A percentile compares a stretch with the other conserved stretches of the same genome.
Conservation (phyloP, 23 red algal species). For the Pyropia yezoensis region DNA sequence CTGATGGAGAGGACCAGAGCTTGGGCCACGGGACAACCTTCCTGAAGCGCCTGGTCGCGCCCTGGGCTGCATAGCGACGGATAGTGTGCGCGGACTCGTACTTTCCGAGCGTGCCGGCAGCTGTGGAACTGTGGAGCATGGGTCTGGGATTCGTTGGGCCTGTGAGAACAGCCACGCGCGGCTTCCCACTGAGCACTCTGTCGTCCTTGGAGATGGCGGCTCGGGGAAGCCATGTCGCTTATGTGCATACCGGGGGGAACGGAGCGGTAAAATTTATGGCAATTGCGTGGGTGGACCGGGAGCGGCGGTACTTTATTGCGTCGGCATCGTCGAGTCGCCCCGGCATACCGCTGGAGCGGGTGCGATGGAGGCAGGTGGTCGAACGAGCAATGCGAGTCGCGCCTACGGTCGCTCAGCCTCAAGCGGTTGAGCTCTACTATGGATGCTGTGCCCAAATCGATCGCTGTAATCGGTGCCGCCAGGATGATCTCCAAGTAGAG, state of each 20-base stretch:
- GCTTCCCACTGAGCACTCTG: conserved; percentile 4
- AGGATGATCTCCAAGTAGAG: conserved; percentile 16
- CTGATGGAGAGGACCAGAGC: neutral
- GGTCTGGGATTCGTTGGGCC: conserved; percentile 8
- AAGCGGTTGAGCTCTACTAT: neutral
- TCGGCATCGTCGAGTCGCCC: neutral
- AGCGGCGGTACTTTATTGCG: conserved; percentile 8
- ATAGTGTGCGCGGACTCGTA: conserved; percentile 8
- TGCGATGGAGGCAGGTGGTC: neutral
- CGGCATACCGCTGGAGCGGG: neutral
- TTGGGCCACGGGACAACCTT: conserved; percentile 4
- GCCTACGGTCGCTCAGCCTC: neutral
- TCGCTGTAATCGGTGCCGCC: conserved; percentile 23
- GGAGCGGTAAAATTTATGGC: conserved; percentile 8
- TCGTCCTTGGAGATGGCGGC: neutral
- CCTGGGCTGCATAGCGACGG: neutral
- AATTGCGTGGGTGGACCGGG: conserved; percentile 22
- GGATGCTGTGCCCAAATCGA: conserved; percentile 5
- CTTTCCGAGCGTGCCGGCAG: conserved; percentile 10
- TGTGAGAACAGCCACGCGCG: conserved; percentile 7
- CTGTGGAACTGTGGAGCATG: neutral
- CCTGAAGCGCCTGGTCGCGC: neutral
- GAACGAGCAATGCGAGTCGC: neutral
- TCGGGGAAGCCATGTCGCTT: neutral
- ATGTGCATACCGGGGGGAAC: neutral